phyloP scores from a whole-genome alignment of 345 rosid genomes.

The Psidium friedrichsthalianum region DNA sequence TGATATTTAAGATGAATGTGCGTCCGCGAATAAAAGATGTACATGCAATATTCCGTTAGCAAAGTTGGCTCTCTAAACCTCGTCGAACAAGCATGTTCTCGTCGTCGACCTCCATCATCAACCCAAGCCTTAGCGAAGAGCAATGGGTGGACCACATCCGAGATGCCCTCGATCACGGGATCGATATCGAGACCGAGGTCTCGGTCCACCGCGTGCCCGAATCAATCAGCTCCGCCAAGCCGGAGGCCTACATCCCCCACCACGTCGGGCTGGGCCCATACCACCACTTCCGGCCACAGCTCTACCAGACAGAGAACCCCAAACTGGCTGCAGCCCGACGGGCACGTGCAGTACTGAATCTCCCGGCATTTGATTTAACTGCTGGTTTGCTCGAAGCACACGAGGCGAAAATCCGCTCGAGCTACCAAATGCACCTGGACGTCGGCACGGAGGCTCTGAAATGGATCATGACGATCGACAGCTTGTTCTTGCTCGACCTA shows the following conservation, averaged over 20 bases:
- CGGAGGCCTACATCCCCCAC: background rate
- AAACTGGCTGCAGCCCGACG: background rate
- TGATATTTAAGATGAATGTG: too few species aligned
- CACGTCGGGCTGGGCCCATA: background rate
- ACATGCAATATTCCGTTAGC: too few species aligned
- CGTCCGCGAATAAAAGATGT: too few species aligned
- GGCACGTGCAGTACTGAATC: too few species aligned
- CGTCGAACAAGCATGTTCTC: too few species aligned
- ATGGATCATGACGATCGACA: background rate
- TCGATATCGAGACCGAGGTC: background rate
- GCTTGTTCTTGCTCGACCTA: background rate
- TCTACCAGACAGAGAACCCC: background rate
- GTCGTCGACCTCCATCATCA: too few species aligned
- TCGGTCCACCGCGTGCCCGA: background rate
- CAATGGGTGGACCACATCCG: background rate
- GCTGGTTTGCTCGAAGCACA: background rate
- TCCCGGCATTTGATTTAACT: rapidly evolving
- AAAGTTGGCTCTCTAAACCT: too few species aligned
- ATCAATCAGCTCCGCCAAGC: background rate
- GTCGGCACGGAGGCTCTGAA: background rate
- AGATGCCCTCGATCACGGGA: background rate
- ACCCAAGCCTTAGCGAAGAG: background rate
- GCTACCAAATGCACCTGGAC: background rate
- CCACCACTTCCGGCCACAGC: background rate
- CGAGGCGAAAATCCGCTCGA: background rate